phyloP scores from a whole-genome alignment of 2,329 filamentous ascomycete genomes.

The Alternaria alternata region DNA sequence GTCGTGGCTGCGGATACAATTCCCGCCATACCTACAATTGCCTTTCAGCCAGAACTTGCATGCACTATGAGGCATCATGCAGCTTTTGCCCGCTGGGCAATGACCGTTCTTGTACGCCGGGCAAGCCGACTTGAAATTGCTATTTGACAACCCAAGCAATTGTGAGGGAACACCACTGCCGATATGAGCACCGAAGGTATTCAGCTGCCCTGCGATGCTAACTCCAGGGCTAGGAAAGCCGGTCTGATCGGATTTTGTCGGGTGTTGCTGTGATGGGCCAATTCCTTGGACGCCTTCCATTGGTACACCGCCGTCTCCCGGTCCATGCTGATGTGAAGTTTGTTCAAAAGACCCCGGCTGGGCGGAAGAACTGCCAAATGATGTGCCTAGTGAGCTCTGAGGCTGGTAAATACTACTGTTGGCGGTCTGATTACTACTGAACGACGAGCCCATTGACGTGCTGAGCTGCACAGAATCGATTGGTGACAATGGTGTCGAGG shows the following conservation, averaged over 20 bases:
- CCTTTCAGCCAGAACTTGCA: conserved; percentile 4
- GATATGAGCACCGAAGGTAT: background rate
- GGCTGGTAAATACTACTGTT: background rate
- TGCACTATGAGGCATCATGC: background rate
- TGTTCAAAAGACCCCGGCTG: background rate
- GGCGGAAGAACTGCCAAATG: background rate
- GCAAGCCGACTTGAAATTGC: conserved; percentile 2
- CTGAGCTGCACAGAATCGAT: background rate
- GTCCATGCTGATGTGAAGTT: background rate
- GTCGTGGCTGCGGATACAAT: conserved; percentile 9
- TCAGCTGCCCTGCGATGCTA: background rate
- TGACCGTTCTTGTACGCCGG: background rate
- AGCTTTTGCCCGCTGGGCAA: conserved; percentile 1
- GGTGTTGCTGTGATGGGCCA: background rate
- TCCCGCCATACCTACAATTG: background rate
- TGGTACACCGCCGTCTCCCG: background rate
- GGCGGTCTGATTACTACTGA: background rate
- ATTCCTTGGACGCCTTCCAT: background rate
- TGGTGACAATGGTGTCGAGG: background rate
- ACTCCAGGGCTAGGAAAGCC: too few species aligned
- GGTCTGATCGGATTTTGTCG: background rate
- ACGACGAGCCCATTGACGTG: background rate
- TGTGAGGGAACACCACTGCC: background rate
- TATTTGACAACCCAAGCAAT: background rate
- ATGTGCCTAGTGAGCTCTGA: background rate